Base-by-base conservation (phyloP, 352 stramenopile species). In the Phytophthora pseudosyringae region DNA sequence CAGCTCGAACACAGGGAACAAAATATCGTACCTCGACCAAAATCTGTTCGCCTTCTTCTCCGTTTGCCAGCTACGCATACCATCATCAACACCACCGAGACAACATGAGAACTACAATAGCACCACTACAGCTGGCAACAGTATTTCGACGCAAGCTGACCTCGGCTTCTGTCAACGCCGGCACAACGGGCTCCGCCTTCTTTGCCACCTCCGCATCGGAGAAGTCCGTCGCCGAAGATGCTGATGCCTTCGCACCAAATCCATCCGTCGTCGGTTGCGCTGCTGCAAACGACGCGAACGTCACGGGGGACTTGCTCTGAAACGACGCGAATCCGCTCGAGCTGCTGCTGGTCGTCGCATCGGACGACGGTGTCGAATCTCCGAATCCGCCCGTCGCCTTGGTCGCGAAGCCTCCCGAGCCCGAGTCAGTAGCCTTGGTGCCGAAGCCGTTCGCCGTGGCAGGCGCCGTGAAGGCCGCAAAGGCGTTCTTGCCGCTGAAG, bases 21-120 rank as follows among this genome's bases (percentile, higher is more conserved):
- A 11, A 32, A 51, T 9, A 21, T 56, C 65, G 13, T 67, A 93
- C 82, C 81, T 92, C 83, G 21, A 91, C 64, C 33, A 94, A 59
- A 51, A 93, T 77, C 11, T 69, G 69, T 59, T 94, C 86, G 26
- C 71, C 76, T 63, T 94, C 86, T 64, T 94, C 86, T 28, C 86
- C 86, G 29, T 94, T 94, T 13, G 78, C 79, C 32, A 88, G 38
- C 81, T 86, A 26, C 52, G 60, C 7, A 47, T 5, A 51, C 25
- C 12, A 49, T 58, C 46, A 46, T 16, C 26, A 49, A 4, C 40
- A 58, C 1, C 48, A 47, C 40, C 21, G n/a, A 16, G 54, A n/a
- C 13, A 55, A 21, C 10, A 25, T 70, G 8, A 64, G 39, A 67
- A 36, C 29, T 9, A 21, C 21, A 64, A 11, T 13, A 36, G 7